Evolutionary conservation across 768 basidiomycete genomes (phyloP).

Genomic region (Coprinopsis cinerea): DNA sequence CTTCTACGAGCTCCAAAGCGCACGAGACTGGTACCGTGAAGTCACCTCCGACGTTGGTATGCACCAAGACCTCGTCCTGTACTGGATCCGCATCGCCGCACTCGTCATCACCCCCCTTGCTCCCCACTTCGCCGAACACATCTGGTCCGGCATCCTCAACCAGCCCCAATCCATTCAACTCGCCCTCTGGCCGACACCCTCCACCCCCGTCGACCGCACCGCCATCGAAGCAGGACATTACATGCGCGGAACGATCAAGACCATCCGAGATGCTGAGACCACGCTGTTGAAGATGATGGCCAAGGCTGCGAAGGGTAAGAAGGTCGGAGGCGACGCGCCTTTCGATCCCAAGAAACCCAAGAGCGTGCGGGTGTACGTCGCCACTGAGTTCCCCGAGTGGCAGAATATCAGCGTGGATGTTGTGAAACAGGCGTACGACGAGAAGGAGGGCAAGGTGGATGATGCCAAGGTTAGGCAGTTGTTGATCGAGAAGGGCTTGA

Average conservation of each 20-base stretch:
- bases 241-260: constrained; percentile 89
- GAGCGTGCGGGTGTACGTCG: constrained; percentile 84
- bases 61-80: constrained; percentile 81
- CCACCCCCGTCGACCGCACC: constrained; percentile 51
- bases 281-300: constrained; percentile 70
- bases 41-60: constrained; percentile 86
- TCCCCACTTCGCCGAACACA: constrained; percentile 90
- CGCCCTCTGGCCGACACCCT: constrained; percentile 76
- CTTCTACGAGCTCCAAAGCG: constrained; percentile 90
- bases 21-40: constrained; percentile 95
- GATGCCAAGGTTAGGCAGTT: constrained; percentile 70
- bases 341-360: constrained; percentile 88
- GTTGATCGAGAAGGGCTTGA: constrained; percentile 65
- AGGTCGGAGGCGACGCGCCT: constrained; percentile 32
- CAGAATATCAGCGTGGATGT: constrained; percentile 78
- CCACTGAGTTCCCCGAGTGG: constrained; percentile 90
- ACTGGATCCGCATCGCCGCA: constrained; percentile 80
- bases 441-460: constrained; percentile 61
- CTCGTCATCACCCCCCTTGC: constrained; percentile 83
- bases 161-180: constrained; percentile 72
- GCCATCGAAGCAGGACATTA: constrained; percentile 73
- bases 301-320: constrained; percentile 64
- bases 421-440: constrained; percentile 62
- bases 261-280: constrained; percentile 83
- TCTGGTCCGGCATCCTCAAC: constrained; percentile 73